These are phyloP conservation scores for Lepidium campestre DNA, from an alignment of 441 rosid species.

Conservation along the genomic window DNA sequence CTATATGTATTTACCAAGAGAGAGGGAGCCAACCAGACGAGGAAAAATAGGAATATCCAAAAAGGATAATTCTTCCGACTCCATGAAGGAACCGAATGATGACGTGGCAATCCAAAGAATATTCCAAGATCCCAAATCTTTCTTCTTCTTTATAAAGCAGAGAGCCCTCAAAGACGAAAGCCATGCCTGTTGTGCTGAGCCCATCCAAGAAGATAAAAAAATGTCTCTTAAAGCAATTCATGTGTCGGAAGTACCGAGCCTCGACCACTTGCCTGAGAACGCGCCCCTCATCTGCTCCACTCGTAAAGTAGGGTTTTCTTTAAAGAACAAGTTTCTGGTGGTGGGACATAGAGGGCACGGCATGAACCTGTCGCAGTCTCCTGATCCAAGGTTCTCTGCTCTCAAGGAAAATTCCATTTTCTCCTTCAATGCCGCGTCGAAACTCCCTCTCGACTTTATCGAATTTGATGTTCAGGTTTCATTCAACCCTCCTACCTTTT, in stretches of 20 bases:
- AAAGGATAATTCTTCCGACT: not conserved
- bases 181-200: too few relatives aligned
- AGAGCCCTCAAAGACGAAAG: too few relatives aligned
- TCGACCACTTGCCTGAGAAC: conserved; percentile 45
- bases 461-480: conserved; percentile 95
- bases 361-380: conserved; percentile 61
- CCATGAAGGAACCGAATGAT: too few relatives aligned
- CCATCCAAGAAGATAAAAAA: too few relatives aligned
- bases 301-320: conserved; percentile 16
- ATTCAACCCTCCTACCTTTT: not conserved
- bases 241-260: conserved; percentile 56
- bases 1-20: not conserved
- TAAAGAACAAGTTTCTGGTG: conserved; percentile 56
- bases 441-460: conserved; percentile 63
- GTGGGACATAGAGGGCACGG: conserved; percentile 88
- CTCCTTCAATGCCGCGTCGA: conserved; percentile 73
- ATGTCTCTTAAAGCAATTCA: conserved; percentile 62
- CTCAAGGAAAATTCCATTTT: conserved; percentile 69
- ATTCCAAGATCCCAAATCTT: not conserved
- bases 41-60: not conserved
- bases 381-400: conserved; percentile 61
- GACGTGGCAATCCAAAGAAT: not conserved
- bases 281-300: conserved; percentile 26
- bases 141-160: not conserved
- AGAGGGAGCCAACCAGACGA: not conserved